Percentiles rank a stretch among this genome's conserved stretches.
These are phyloP conservation scores for Penicillium egyptiacum DNA, from an alignment of 495 filamentous ascomycete species.

Conservation along the genomic window DNA sequence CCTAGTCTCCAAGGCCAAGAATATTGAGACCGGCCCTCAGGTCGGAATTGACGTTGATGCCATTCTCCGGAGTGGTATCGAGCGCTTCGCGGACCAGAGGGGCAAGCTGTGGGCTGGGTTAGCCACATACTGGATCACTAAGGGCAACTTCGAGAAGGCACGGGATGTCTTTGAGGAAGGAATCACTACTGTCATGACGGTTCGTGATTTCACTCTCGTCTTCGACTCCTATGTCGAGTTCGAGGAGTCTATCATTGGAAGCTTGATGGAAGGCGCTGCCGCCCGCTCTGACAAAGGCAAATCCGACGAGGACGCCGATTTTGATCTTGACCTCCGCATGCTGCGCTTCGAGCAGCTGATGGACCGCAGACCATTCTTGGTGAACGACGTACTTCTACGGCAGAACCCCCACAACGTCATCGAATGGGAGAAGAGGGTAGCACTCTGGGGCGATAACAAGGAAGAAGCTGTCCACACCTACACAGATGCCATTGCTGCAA, in stretches of 20 bases:
- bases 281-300: slow-evolving; percentile 77
- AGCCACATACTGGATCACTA: slow-evolving; percentile 95
- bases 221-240: slow-evolving; percentile 98
- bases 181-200: slow-evolving; percentile 97
- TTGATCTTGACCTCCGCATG: slow-evolving; percentile 96
- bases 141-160: slow-evolving; percentile 86
- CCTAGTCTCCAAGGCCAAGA: slow-evolving; percentile 84
- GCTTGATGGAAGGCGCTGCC: slow-evolving; percentile 84
- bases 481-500: slow-evolving; percentile 87
- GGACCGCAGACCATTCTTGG: slow-evolving; percentile 93
- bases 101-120: slow-evolving; percentile 96
- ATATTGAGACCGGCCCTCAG: slow-evolving; percentile 77
- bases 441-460: slow-evolving; percentile 92
- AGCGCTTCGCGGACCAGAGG: slow-evolving; percentile 88
- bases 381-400: slow-evolving; percentile 92
- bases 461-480: slow-evolving; percentile 91
- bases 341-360: slow-evolving; percentile 97
- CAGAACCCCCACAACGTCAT: slow-evolving; percentile 96
- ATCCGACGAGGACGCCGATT: slow-evolving; percentile 82
- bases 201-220: slow-evolving; percentile 95
- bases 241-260: slow-evolving; percentile 92
- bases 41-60: slow-evolving; percentile 87
- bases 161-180: slow-evolving; percentile 96
- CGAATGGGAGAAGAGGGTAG: slow-evolving; percentile 96
- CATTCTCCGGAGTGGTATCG: slow-evolving; percentile 91